phyloP scores from a whole-genome alignment of 2,329 filamentous ascomycete genomes.

The Fusarium sp. region DNA sequence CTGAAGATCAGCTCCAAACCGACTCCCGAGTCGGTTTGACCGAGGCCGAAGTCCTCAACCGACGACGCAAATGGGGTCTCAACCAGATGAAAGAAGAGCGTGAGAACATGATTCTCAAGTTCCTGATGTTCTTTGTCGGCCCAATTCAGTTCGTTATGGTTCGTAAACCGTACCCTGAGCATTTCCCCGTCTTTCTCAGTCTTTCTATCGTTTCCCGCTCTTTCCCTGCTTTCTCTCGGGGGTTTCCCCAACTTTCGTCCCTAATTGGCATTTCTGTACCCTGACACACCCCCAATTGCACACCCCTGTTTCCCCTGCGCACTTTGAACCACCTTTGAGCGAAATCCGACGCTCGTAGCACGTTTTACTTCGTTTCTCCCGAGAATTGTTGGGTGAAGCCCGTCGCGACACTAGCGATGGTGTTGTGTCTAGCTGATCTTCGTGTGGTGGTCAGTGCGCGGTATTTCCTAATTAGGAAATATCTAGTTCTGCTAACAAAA shows the following conservation, averaged over 20 bases:
- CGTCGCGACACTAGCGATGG: not conserved
- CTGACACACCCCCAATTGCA: not conserved
- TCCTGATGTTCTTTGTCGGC: constrained; percentile 83
- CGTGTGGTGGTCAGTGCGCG: not conserved
- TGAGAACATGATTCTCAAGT: constrained; percentile 86
- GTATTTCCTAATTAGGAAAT: not conserved
- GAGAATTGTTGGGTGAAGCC: not conserved
- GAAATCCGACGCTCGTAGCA: too few species aligned
- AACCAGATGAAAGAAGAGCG: constrained; percentile 95
- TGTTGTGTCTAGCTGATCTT: not conserved
- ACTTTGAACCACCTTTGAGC: not conserved
- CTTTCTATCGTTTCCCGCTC: not conserved
- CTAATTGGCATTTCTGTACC: too few species aligned
- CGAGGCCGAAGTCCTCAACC: constrained; percentile 71
- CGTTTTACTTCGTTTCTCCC: not conserved
- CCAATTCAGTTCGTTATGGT: constrained; percentile 96
- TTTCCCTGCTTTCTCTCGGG: not conserved
- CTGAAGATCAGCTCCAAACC: constrained; percentile 82
- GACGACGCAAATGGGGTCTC: constrained; percentile 78
- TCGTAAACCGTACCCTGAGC: constrained; percentile 45
- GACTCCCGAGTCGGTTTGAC: constrained; percentile 78
- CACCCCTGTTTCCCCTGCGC: too few species aligned
- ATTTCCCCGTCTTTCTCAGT: not conserved
- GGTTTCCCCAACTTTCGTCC: not conserved
- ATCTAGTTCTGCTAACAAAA: not conserved